Base-by-base conservation (phyloP, 2,329 filamentous ascomycete genomes). In the Podosphaera fusca region DNA sequence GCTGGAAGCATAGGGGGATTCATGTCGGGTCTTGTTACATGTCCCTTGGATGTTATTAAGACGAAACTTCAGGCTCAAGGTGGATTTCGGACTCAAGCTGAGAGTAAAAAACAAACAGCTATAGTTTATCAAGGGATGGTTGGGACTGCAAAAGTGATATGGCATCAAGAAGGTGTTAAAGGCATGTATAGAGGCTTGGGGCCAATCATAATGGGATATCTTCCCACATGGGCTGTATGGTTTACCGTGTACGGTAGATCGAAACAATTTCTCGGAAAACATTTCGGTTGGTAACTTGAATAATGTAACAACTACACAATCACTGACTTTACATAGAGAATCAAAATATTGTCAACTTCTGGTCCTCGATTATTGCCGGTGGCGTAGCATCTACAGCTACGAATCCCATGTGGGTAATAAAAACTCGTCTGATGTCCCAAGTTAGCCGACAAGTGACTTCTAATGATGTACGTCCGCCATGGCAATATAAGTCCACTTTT, bases 341-440 rank as follows among this genome's bases (percentile, higher is more conserved):
- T 67, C 80, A 79, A 65, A 83, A 86, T 72, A 68, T 87, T 50
- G 79, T 90, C 64, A 87, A 87, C 67, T 84, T 92, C 62, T 89
- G 85, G 74, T 92, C 92, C 30, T 95, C 92, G 8, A 80, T 98
- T 59, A 78, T 88, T 58, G 92, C 90, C 31, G 92, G 92, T 56
- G 88, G 82, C 60, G 95, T 85, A 72, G 95, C 89, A 63, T 98
- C 92, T 3, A 77, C 96, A 61, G 85, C 84, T 60, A 98, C 92
- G 31, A 98, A 96, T 69, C 92, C 92, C 0, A 98, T 98, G 60
- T 98, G 92, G 92, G 92, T 98, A 42, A 95, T 98, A 73, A 98
- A 98, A 72, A 98, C 92, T 54, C 79, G 92, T 63, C 78, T 98
- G 64, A 96, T 96, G 92, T 95, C 92, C 42, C 92, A 96, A 72